Percentiles rank a stretch among this genome's conserved stretches.
phyloP scores from a whole-genome alignment of 1,284 basidiomycete species.

The Puccinia brachypodii region DNA sequence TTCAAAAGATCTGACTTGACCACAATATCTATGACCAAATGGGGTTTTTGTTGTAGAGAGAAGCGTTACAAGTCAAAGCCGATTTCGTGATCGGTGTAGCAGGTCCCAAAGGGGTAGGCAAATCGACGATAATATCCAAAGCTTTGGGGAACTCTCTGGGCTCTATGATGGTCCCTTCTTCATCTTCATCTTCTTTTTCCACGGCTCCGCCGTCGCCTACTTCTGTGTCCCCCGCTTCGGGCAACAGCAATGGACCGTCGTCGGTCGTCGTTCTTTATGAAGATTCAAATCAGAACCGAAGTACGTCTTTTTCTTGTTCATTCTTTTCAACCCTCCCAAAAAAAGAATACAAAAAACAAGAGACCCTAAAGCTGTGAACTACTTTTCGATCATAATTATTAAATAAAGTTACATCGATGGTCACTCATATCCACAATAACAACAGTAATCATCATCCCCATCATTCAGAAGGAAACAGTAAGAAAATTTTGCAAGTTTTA shows the following conservation, averaged over 20 bases:
- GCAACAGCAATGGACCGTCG: neutral
- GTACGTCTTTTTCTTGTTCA: neutral
- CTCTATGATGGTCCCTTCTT: too few species aligned
- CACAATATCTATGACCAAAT: too few species aligned
- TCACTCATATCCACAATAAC: slow-evolving; percentile 50
- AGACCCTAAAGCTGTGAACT: neutral
- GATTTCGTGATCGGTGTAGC: slow-evolving; percentile 52
- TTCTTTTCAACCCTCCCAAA: neutral
- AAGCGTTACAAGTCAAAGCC: slow-evolving; percentile 14
- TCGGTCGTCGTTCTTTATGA: slow-evolving; percentile 13
- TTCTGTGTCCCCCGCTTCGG: neutral
- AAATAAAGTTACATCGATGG: slow-evolving; percentile 50
- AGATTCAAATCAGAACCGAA: slow-evolving; percentile 10
- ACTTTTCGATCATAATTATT: neutral
- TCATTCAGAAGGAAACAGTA: too few species aligned
- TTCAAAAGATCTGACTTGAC: too few species aligned
- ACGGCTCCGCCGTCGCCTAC: too few species aligned
- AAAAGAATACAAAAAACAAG: neutral
- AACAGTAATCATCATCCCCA: too few species aligned
- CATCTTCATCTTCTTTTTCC: too few species aligned
- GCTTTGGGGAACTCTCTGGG: slow-evolving; percentile 50
- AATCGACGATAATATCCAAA: slow-evolving; percentile 54
- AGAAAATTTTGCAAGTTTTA: slow-evolving; percentile 52
- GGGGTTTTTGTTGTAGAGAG: too few species aligned
- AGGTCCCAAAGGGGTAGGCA: slow-evolving; percentile 55